phyloP scores from a whole-genome alignment of 1,139 yeast species.

The Yamadazyma dendronema region DNA sequence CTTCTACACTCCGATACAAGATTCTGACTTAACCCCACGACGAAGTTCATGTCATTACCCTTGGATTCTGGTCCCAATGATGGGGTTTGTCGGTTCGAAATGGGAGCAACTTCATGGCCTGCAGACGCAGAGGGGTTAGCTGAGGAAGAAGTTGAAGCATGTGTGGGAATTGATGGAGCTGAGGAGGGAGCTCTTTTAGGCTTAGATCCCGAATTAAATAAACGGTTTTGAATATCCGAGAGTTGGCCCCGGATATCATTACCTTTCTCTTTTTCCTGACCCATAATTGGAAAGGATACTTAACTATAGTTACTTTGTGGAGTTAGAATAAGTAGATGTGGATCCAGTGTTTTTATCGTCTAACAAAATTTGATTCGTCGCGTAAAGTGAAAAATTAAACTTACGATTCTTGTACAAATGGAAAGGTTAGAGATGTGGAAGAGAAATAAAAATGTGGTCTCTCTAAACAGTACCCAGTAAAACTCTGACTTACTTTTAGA shows the following conservation, averaged over 20 bases:
- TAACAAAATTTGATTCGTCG: no score
- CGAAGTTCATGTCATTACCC: conserved; percentile 73
- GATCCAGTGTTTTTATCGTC: no score
- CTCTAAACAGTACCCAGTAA: no score
- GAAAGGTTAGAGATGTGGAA: no score
- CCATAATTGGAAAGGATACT: conserved; percentile 8
- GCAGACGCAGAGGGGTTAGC: no score
- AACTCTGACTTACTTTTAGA: no score
- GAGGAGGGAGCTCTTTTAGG: conserved; percentile 16
- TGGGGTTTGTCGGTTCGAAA: conserved; percentile 17
- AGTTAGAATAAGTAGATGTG: no score
- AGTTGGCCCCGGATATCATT: conserved; percentile 57
- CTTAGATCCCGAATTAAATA: conserved; percentile 35
- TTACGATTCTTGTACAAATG: no score
- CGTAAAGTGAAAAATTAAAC: no score
- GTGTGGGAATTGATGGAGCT: conserved; percentile 15
- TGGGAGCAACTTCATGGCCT: background rate
- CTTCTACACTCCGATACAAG: conserved; percentile 76
- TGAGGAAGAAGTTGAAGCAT: conserved; percentile 21
- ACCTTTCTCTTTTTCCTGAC: conserved; percentile 17
- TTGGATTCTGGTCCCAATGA: conserved; percentile 45
- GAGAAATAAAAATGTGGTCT: no score
- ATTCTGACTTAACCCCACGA: conserved; percentile 80
- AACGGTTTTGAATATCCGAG: conserved; percentile 56
- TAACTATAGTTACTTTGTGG: background rate